Base-by-base conservation (phyloP, 805 yeast species). In the Starmerella kuoi region DNA sequence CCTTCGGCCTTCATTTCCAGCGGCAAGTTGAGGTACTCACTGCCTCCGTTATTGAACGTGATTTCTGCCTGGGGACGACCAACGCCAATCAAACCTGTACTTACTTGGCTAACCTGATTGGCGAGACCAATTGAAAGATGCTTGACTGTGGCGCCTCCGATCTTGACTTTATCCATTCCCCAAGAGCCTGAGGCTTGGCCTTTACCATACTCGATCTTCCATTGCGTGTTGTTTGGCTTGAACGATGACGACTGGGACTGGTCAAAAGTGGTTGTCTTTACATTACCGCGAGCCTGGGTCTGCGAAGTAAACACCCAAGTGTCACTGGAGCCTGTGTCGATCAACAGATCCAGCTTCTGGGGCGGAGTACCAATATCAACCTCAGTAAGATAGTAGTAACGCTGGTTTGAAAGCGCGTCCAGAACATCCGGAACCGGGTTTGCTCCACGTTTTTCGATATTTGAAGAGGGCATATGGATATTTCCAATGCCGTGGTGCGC, bases 291-390 rank as follows among this genome's bases (percentile, higher is more conserved):
- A 19, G 21, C 24, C 41, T 42, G 46, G 23, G 51, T 56, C 28
- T 14, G 50, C 9, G 69, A 56, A 22, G 67, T 63, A 45, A 72
- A 65, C 19, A 79, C 73, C 83, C 84, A 79, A 19, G 81, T 60
- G 56, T 80, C 88, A 0, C 82, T 70, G 0, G 86, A 78, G 2
- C 88, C 91, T 1, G 87, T 80, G 54, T 80, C 91, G n/a, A 80
- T 56, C 30, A 77, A 57, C 8, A 79, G 74, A 8, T 64, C 64
- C 5, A 79, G 63, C n/a, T 62, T 57, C 52, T 78, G 79, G 1
- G 64, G 54, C 1, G 77, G 70, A 0, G 82, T 71, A 3, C 91
- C 88, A 18, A 80, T 48, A 17, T 55, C 47, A 4, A 61, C 60
- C 25, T 56, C 53, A 12, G 66, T 55, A 12, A 60, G 50, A 44